These are phyloP conservation scores for Xylariaceae sp. DNA, from an alignment of 2,329 filamentous ascomycete species.

Conservation along the genomic window DNA sequence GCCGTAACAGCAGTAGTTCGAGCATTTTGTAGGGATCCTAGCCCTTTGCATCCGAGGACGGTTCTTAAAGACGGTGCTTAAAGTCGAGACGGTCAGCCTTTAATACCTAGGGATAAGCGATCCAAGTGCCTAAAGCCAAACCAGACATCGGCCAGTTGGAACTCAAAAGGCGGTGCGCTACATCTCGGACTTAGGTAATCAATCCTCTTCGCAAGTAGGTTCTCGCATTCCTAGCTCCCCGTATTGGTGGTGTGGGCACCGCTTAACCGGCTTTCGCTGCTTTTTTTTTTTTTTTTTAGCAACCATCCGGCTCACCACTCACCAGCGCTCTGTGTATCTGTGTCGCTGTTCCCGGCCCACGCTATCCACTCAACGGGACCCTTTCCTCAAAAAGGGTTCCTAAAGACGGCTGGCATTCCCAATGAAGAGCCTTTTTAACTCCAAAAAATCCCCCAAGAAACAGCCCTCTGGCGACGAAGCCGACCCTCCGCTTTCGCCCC, in stretches of 20 bases:
- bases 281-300: slow-evolving; percentile 16
- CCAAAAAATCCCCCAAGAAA: slow-evolving; percentile 35
- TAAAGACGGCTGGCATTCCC: slow-evolving; percentile 24
- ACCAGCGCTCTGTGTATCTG: slow-evolving; percentile 6
- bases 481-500: slow-evolving; percentile 24
- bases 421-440: slow-evolving; percentile 37
- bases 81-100: slow-evolving; percentile 7
- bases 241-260: slow-evolving; percentile 20
- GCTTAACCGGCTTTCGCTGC: slow-evolving; percentile 8
- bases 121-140: not conserved
- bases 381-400: slow-evolving; percentile 3
- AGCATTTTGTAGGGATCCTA: slow-evolving; percentile 11
- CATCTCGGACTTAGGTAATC: slow-evolving; percentile 18
- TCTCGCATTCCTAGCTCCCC: not conserved
- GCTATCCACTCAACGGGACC: slow-evolving; percentile 5
- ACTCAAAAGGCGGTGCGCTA: slow-evolving; percentile 3
- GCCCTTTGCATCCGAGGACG: slow-evolving; percentile 6
- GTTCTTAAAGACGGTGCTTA: too few relatives aligned
- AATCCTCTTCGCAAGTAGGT: slow-evolving; percentile 1
- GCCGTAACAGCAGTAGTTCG: not conserved
- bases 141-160: not conserved
- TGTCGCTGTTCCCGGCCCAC: slow-evolving; percentile 2
- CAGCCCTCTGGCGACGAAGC: slow-evolving; percentile 31
- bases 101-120: not conserved
- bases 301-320: not conserved